A percentile compares a stretch with the other conserved stretches of the same genome.
These are phyloP conservation scores for Trichoderma citrinoviride DNA, from an alignment of 2,329 filamentous ascomycete species.

Conservation along the genomic window DNA sequence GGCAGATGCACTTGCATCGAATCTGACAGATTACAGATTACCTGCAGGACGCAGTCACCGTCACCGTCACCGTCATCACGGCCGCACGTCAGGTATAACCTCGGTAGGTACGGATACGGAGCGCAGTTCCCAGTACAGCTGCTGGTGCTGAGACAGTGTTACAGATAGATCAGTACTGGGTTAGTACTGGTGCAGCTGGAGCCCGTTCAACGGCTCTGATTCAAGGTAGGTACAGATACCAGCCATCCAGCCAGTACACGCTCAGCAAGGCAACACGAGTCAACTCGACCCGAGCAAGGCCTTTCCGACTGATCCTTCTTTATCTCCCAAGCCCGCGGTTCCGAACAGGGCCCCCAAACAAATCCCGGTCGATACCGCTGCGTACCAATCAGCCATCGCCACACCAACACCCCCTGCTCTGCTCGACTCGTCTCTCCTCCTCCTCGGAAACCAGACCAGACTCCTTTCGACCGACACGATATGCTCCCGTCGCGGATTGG, in stretches of 20 bases:
- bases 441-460: not conserved
- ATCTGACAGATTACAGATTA: conserved; percentile 15
- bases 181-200: too few relatives aligned
- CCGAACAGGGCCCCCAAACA: not conserved
- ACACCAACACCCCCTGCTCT: not conserved
- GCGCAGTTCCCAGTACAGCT: not conserved
- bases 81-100: not conserved
- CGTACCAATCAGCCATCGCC: too few relatives aligned
- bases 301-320: too few relatives aligned
- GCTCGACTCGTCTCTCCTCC: not conserved
- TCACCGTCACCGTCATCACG: not conserved
- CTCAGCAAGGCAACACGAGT: not conserved
- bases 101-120: too few relatives aligned
- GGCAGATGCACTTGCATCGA: not conserved
- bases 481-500: conserved; percentile 19
- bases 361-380: too few relatives aligned
- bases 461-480: not conserved
- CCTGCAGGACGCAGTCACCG: not conserved
- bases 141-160: not conserved
- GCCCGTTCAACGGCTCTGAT: too few relatives aligned
- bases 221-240: too few relatives aligned
- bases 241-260: too few relatives aligned
- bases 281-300: too few relatives aligned
- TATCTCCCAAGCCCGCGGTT: not conserved
- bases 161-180: not conserved